phyloP scores from a whole-genome alignment of 2,329 filamentous ascomycete species.

The Chrysoporthe puriensis region DNA sequence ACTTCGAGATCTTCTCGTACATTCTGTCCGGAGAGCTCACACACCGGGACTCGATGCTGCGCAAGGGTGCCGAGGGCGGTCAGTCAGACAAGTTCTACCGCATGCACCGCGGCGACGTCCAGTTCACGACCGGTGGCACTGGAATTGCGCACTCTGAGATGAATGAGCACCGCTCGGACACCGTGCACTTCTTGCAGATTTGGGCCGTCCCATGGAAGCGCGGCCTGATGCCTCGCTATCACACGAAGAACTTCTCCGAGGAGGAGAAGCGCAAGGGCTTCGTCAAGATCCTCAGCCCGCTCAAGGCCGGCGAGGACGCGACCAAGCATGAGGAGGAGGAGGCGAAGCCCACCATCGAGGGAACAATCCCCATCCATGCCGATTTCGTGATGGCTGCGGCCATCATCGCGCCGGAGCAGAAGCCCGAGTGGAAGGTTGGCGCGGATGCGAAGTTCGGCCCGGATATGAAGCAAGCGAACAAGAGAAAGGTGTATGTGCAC shows the following conservation, averaged over 20 bases:
- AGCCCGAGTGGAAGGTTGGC: conserved; percentile 75
- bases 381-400: conserved; percentile 83
- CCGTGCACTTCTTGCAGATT: conserved; percentile 86
- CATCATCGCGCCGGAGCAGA: conserved; percentile 67
- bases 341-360: conserved; percentile 62
- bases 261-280: conserved; percentile 72
- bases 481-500: conserved; percentile 79
- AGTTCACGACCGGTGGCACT: conserved; percentile 87
- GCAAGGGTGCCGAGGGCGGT: conserved; percentile 65
- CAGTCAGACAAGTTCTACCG: conserved; percentile 67
- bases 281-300: conserved; percentile 75
- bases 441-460: conserved; percentile 35
- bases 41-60: conserved; percentile 83
- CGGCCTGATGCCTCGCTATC: conserved; percentile 74
- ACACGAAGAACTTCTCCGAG: conserved; percentile 74
- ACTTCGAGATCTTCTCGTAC: conserved; percentile 91
- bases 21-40: conserved; percentile 85
- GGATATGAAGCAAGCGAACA: conserved; percentile 51
- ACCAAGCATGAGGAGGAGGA: conserved; percentile 64
- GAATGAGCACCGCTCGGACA: conserved; percentile 72
- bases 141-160: conserved; percentile 81
- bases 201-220: conserved; percentile 81
- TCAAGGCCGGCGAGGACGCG: conserved; percentile 68
- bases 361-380: conserved; percentile 81
- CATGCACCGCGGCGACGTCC: conserved; percentile 80